Evolutionary conservation across 495 filamentous ascomycete species (phyloP), one percentile per base, ranked within the genome.

Genomic region (Penicillium samsonianum): DNA sequence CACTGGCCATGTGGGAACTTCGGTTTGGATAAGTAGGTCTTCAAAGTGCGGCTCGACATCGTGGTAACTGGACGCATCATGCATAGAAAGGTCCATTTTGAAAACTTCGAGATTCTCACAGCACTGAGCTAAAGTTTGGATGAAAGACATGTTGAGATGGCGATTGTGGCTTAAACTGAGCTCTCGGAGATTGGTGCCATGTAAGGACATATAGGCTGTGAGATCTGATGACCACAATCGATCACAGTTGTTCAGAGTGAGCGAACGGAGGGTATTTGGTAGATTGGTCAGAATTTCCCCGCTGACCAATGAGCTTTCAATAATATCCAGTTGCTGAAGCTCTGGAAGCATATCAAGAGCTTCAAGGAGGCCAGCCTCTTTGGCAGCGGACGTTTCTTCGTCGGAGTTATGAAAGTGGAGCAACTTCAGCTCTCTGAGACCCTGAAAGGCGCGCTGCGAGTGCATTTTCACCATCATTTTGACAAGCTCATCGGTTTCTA

Each of bases 151-250:
- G 60, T 81, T 86, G n/a, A 96, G 73, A 17, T 85, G 81, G 46
- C 87, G 84, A 65, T 93, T 93, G 68, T 96, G 88, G 17, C 86
- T 81, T 3, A 96, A 76, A 12, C 74, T 80, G 12, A 96, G 77
- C 43, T 84, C 77, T 23, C 79, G 78, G 12, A 96, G 73, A 30
- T 82, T 67, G 11, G 69, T 61, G 0, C 91, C 92, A 58, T 86
- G 83, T 2, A 79, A 75, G 6, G 75, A 54, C 17, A 96, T 78
- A 56, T 87, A 94, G 0, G 53, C 55, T 12, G 73, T 66, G 17
- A 96, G 70, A 49, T 80, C 76, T 10, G 79, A 69, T 1, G 87
- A 83, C 3, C 73, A 82, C 0, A 95, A 60, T 14, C 86, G 82
- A 64, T 83, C 83, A 65, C 90, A 96, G 64, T 92, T 92, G 56